Evolutionary conservation across 1,284 basidiomycete species (phyloP), one percentile per base, ranked within the genome.

Genomic region (Pyrrhoderma noxium): DNA sequence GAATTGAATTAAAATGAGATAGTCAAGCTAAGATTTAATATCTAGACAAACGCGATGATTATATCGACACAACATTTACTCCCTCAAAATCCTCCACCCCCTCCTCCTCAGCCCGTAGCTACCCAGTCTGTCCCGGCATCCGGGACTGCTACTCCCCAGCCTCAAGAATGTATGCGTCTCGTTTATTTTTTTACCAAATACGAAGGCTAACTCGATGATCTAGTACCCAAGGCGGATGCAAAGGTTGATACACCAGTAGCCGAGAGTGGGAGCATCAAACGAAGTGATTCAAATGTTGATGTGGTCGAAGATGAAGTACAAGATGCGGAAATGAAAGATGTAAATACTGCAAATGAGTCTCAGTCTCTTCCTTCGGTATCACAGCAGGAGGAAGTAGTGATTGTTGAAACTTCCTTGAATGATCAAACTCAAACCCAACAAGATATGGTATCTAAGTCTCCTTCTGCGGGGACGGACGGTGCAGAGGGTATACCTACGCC

Each of bases 11-110:
- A 40, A 7, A n/a, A 22, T 18, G n/a, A 7, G n/a, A 40, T 40
- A 18, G 21, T n/a, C 5, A 22, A n/a, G 14, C 38, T 40, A 8
- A 40, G 11, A 37, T 42, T 47, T 50, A 45, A 47, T 25, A n/a
- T 41, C 14, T 59, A 88, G 88, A 87, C 86, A 8, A 79, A 79
- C 58, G 89, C 88, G 1, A 93, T 93, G 89, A 75, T 82, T 41
- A 87, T 88, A 40, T 90, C 89, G 7, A 90, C 88, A 0, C 80
- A 88, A 57, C 91, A 94, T 66, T 70, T 94, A 14, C 76, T 89
- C 64, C 76, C 68, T n/a, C 56, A 62, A 8, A 55, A 62, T 2
- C 45, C 60, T 7, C 46, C 52, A n/a, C 46, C 52, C 16, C 25
- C 46, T 2, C 22, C 47, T 42, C 14, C 27, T 27, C 23, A 48